Percentiles rank a stretch among this genome's conserved stretches.
Conservation (phyloP, 1,284 basidiomycete species). For the Naganishia cerealis region DNA sequence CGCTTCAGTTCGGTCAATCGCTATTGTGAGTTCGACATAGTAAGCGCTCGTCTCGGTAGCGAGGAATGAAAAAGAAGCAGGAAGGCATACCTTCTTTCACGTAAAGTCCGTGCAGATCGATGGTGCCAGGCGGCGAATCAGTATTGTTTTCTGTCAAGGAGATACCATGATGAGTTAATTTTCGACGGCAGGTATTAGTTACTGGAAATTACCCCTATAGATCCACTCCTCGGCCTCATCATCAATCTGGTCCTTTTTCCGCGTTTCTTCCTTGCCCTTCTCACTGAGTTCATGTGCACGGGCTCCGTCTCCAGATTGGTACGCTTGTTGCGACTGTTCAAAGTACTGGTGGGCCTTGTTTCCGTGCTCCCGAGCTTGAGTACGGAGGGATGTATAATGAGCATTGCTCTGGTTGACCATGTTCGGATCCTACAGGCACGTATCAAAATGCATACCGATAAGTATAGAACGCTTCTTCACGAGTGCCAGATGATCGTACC, state of each 20-base stretch:
- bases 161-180: slow-evolving; percentile 12
- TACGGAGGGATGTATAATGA: slow-evolving; percentile 68
- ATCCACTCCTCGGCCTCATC: slow-evolving; percentile 86
- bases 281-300: slow-evolving; percentile 79
- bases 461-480: neutral
- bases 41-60: neutral
- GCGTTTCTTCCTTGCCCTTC: slow-evolving; percentile 78
- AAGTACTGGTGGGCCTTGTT: slow-evolving; percentile 54
- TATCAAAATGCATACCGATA: neutral
- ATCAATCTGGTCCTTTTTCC: slow-evolving; percentile 77
- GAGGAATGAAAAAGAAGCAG: neutral
- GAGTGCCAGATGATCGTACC: slow-evolving; percentile 11
- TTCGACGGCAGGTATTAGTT: neutral
- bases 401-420: slow-evolving; percentile 62
- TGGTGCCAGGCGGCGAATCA: slow-evolving; percentile 68
- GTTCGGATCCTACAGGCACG: slow-evolving; percentile 6
- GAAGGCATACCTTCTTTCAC: slow-evolving; percentile 67
- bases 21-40: slow-evolving; percentile 41
- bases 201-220: slow-evolving; percentile 63
- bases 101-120: slow-evolving; percentile 88
- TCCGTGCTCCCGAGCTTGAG: slow-evolving; percentile 70
- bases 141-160: slow-evolving; percentile 72
- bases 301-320: slow-evolving; percentile 67
- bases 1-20: slow-evolving; percentile 68
- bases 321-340: slow-evolving; percentile 49